Percentiles rank a stretch among this genome's conserved stretches.
These are phyloP conservation scores for Leccinum subtestaceum DNA, from an alignment of 768 basidiomycete genomes.

Conservation along the genomic window DNA sequence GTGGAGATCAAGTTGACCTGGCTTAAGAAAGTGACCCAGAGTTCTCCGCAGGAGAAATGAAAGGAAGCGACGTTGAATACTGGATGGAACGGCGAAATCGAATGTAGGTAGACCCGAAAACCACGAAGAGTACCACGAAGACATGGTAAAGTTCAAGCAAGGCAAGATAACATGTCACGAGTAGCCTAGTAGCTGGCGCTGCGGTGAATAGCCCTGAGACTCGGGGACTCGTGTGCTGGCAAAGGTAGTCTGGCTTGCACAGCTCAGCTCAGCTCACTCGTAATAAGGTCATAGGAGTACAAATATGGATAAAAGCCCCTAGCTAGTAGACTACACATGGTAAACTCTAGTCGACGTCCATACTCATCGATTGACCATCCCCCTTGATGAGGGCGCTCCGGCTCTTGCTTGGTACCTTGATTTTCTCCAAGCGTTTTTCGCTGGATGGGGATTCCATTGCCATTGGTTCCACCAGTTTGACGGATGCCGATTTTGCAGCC, in stretches of 20 bases:
- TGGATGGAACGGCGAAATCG: constrained; percentile 63
- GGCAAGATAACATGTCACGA: constrained; percentile 16
- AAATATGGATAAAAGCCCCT: constrained; percentile 24
- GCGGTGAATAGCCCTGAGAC: constrained; percentile 1
- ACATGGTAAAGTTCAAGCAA: constrained; percentile 34
- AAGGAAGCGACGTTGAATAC: constrained; percentile 84
- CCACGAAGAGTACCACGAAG: constrained; percentile 60
- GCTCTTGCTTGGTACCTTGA: constrained; percentile 64
- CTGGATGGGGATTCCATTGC: constrained; percentile 40
- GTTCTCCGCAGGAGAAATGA: constrained; percentile 83
- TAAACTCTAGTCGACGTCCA: constrained; percentile 69
- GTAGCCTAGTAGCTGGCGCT: constrained; percentile 1
- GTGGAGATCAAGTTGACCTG: constrained; percentile 82
- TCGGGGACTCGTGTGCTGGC: constrained; percentile 3
- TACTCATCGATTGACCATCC: constrained; percentile 86
- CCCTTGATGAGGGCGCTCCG: constrained; percentile 76
- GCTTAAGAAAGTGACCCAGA: constrained; percentile 83
- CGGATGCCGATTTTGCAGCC: constrained; percentile 50
- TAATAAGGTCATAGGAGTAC: constrained; percentile 7
- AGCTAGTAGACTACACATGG: constrained; percentile 1
- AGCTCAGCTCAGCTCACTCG: neutral
- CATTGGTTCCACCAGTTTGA: constrained; percentile 68
- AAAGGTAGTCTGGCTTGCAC: neutral
- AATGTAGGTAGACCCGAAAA: constrained; percentile 55
- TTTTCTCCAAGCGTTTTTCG: constrained; percentile 67